Evolutionary conservation across 176 grass and related monocot genomes (phyloP).

Genomic region (Echinochloa phyllopogon): DNA sequence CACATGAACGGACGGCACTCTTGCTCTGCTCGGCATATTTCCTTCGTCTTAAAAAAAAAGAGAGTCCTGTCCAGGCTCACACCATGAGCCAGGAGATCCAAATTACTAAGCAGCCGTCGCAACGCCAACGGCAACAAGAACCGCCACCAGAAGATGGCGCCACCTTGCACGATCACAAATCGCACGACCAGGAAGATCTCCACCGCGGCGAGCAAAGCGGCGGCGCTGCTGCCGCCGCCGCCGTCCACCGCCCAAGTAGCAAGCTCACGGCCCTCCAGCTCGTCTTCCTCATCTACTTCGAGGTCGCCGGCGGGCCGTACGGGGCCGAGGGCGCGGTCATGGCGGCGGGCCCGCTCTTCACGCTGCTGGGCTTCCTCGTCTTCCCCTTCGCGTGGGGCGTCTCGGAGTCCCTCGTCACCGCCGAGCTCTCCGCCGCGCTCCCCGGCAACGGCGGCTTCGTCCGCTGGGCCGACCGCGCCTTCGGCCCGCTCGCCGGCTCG

Average conservation of each 20-base stretch:
- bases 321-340: slow-evolving; percentile 43
- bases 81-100: slow-evolving; percentile 43
- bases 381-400: slow-evolving; percentile 57
- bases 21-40: too few species aligned
- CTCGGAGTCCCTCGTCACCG: slow-evolving; percentile 50
- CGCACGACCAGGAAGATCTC: neutral
- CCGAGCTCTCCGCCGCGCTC: slow-evolving; percentile 51
- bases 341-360: slow-evolving; percentile 49
- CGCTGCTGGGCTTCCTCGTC: slow-evolving; percentile 52
- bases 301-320: slow-evolving; percentile 57
- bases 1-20: neutral
- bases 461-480: slow-evolving; percentile 51
- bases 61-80: neutral
- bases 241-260: neutral
- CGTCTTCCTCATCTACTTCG: slow-evolving; percentile 63
- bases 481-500: slow-evolving; percentile 54
- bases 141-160: neutral
- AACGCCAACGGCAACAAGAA: neutral
- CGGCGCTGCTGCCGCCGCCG: neutral
- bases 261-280: slow-evolving; percentile 49
- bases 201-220: neutral
- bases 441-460: slow-evolving; percentile 58
- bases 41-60: too few species aligned
- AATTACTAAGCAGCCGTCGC: slow-evolving; percentile 28
- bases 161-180: neutral